phyloP scores from a whole-genome alignment of 2,329 filamentous ascomycete genomes.

The Hypomyces perniciosus region DNA sequence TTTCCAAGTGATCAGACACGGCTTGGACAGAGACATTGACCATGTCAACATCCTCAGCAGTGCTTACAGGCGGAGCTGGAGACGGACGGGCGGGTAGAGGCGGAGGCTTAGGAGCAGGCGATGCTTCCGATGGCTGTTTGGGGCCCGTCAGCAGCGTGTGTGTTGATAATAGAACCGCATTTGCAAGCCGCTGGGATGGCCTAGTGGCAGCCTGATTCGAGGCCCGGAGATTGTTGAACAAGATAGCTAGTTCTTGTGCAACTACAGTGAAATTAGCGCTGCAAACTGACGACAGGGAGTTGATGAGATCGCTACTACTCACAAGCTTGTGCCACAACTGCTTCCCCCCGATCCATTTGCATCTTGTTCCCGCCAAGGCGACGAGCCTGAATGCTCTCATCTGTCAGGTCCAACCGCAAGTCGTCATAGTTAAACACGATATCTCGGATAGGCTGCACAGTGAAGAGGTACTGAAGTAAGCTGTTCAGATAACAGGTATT shows the following conservation, averaged over 20 bases:
- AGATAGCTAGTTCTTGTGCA: constrained; percentile 60
- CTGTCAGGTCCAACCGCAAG: constrained; percentile 61
- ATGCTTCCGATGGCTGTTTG: constrained; percentile 22
- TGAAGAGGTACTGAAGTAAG: constrained; percentile 91
- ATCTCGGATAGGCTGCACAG: constrained; percentile 72
- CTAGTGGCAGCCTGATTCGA: constrained; percentile 57
- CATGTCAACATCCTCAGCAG: constrained; percentile 29
- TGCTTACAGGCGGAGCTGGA: constrained; percentile 29
- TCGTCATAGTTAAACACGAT: constrained; percentile 72
- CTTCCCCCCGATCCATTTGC: constrained; percentile 48
- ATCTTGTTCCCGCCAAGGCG: constrained; percentile 64
- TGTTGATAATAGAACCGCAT: constrained; percentile 64
- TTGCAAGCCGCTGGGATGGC: constrained; percentile 71
- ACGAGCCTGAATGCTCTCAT: constrained; percentile 57
- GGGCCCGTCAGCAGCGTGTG: constrained; percentile 30
- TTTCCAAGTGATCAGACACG: constrained; percentile 28
- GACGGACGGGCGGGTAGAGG: constrained; percentile 46
- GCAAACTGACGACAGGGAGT: constrained; percentile 17
- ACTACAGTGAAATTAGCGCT: constrained; percentile 42
- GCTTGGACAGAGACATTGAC: constrained; percentile 28
- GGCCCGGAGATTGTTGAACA: constrained; percentile 67
- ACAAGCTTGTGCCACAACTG: constrained; percentile 68
- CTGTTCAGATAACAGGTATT: constrained; percentile 99
- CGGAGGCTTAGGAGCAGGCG: constrained; percentile 31
- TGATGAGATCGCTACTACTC: constrained; percentile 31